These are phyloP conservation scores for Ehretia macrophylla DNA, from an alignment of 257 asterid genomes.

Conservation along the genomic window DNA sequence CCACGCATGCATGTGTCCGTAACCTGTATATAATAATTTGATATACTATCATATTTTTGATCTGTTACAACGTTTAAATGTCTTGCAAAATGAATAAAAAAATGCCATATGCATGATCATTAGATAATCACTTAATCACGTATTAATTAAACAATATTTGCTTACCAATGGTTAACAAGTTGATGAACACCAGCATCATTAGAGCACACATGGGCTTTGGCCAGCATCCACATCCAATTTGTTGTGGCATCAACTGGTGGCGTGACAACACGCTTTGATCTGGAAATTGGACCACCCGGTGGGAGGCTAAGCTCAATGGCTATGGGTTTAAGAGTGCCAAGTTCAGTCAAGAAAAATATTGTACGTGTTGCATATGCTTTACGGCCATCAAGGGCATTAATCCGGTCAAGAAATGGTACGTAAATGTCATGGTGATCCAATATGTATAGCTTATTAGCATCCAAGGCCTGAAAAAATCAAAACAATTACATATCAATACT, in stretches of 20 bases:
- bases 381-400: slow-evolving; percentile 85
- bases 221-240: slow-evolving; percentile 84
- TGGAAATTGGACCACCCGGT: slow-evolving; percentile 31
- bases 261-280: slow-evolving; percentile 64
- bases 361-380: slow-evolving; percentile 90
- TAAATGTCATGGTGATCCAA: slow-evolving; percentile 83
- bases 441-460: slow-evolving; percentile 58
- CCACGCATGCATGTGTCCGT: slow-evolving; percentile 83
- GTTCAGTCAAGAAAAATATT: slow-evolving; percentile 58
- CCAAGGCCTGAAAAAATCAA: slow-evolving; percentile 57
- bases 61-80: no score
- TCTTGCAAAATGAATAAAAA: no score
- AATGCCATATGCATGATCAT: no score
- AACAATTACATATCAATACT: no score
- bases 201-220: slow-evolving; percentile 90
- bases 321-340: slow-evolving; percentile 77
- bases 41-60: not conserved
- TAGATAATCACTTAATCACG: no score
- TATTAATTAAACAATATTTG: no score
- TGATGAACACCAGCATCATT: slow-evolving; percentile 99
- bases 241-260: slow-evolving; percentile 74
- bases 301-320: slow-evolving; percentile 91
- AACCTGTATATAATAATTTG: slow-evolving; percentile 40
- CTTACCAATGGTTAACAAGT: slow-evolving; percentile 94
- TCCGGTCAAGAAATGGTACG: slow-evolving; percentile 70